phyloP scores from a whole-genome alignment of 164 flowering plant species.

The Tetracentron sinense region DNA sequence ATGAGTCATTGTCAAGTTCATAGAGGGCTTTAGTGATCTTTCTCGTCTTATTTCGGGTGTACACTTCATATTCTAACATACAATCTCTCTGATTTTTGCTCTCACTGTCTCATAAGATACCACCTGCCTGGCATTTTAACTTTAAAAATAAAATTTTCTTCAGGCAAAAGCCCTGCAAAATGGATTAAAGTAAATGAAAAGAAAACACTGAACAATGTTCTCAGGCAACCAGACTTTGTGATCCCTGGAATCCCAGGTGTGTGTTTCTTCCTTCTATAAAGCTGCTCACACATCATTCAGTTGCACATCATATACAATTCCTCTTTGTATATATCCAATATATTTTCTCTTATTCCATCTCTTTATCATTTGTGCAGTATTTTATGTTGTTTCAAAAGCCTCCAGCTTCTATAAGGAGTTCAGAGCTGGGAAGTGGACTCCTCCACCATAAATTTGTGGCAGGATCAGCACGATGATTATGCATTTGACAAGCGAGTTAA shows the following conservation, averaged over 20 bases:
- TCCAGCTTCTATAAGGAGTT: constrained; percentile 75
- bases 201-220: constrained; percentile 59
- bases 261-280: neutral
- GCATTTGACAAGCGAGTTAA: neutral
- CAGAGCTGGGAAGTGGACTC: constrained; percentile 73
- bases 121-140: neutral
- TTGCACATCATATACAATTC: neutral
- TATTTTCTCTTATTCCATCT: neutral
- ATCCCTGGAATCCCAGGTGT: constrained; percentile 90
- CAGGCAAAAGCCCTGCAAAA: constrained; percentile 36
- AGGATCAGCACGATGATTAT: neutral
- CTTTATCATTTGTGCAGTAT: constrained; percentile 50
- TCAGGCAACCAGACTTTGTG: constrained; percentile 52
- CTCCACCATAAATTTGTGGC: constrained; percentile 31
- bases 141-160: constrained; percentile 1
- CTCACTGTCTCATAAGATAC: neutral
- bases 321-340: neutral
- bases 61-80: too few relatives aligned
- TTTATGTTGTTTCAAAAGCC: constrained; percentile 64
- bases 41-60: too few relatives aligned
- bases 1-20: too few relatives aligned
- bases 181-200: constrained; percentile 78
- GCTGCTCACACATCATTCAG: neutral
- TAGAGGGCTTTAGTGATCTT: too few relatives aligned
- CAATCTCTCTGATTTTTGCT: too few relatives aligned